phyloP scores from a whole-genome alignment of 1,284 basidiomycete species.

The Boletus semigastroideus region DNA sequence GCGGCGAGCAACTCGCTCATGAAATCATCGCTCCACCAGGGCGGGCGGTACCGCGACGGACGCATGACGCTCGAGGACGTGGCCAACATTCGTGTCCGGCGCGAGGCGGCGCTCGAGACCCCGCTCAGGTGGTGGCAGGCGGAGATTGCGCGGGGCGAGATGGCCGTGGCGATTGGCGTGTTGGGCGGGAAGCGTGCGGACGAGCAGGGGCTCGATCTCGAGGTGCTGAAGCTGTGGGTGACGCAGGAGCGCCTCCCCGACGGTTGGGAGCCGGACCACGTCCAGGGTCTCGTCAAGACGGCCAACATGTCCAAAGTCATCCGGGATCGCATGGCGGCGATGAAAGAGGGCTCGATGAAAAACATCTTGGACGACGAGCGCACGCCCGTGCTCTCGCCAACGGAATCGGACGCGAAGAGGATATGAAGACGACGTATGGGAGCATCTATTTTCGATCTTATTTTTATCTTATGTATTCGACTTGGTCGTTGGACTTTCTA shows the following conservation, averaged over 20 bases:
- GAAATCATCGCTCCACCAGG: slow-evolving; percentile 22
- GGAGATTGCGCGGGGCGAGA: slow-evolving; percentile 65
- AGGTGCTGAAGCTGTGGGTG: slow-evolving; percentile 50
- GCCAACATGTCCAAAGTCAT: slow-evolving; percentile 25
- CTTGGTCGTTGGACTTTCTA: too few species aligned
- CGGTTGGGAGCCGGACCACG: slow-evolving; percentile 49
- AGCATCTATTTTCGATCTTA: not conserved
- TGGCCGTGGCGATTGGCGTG: slow-evolving; percentile 57
- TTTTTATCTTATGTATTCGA: not conserved
- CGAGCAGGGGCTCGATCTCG: slow-evolving; percentile 42
- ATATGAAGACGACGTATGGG: not conserved
- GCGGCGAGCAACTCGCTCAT: slow-evolving; percentile 25
- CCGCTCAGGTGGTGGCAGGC: slow-evolving; percentile 45
- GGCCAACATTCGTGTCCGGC: slow-evolving; percentile 44
- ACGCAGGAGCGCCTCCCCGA: slow-evolving; percentile 51
- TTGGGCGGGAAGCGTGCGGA: slow-evolving; percentile 26
- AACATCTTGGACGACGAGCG: slow-evolving; percentile 23
- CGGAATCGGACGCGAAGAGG: not conserved
- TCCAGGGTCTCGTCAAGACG: slow-evolving; percentile 43
- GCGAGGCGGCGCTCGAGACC: slow-evolving; percentile 39
- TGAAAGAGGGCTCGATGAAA: slow-evolving; percentile 10
- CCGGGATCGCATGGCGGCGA: slow-evolving; percentile 27
- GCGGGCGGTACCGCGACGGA: slow-evolving; percentile 11
- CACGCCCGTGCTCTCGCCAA: slow-evolving; percentile 8
- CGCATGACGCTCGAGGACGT: slow-evolving; percentile 39